Evolutionary conservation across 2,329 filamentous ascomycete species (phyloP), one percentile per base, ranked within the genome.

Genomic region (Zymoseptoria crescenta): DNA sequence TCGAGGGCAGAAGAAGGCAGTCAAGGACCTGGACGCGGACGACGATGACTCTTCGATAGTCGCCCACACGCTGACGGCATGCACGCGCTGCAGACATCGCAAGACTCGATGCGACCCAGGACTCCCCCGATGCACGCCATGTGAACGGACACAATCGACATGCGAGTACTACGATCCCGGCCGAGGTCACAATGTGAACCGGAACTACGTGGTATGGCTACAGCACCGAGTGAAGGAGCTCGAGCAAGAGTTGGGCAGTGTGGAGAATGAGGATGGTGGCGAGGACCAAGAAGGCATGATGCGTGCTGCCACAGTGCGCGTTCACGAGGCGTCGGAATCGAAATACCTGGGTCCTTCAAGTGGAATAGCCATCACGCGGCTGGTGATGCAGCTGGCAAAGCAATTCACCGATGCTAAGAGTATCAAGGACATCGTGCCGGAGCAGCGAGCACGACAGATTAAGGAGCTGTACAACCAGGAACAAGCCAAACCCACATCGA

Each of bases 91-190:
- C 74, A 83, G 88, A 72, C 87, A 89, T 92, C 87, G 93, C 69
- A 99, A 99, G 80, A 97, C 93, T 45, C 83, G 91, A 79, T 99
- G 94, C 79, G 94, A 97, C 75, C 89, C 94, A 3, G 89, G 89
- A 13, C 83, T 99, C 21, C 94, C 94, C 49, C 88, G 89, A 70
- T 99, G 94, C 75, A 83, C 90, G 19, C 92, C 93, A 21, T 99
- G 94, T 77, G 91, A 96, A 76, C 85, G 93, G 67, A 92, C 90
- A 64, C 92, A 92, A 69, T 91, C 91, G 29, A 83, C 86, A 61
- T 99, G 94, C 81, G 93, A 96, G 72, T 99, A 97, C 77, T 96
- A 88, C 73, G 94, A 99, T 75, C 91, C 91, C 29, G 82, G 88
- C 55, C 94, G 92, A 73, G 88, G 89, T 63, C 86, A 85, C 69